Evolutionary conservation across 2,329 filamentous ascomycete genomes (phyloP).

Genomic region (Plenodomus tracheiphilus): DNA sequence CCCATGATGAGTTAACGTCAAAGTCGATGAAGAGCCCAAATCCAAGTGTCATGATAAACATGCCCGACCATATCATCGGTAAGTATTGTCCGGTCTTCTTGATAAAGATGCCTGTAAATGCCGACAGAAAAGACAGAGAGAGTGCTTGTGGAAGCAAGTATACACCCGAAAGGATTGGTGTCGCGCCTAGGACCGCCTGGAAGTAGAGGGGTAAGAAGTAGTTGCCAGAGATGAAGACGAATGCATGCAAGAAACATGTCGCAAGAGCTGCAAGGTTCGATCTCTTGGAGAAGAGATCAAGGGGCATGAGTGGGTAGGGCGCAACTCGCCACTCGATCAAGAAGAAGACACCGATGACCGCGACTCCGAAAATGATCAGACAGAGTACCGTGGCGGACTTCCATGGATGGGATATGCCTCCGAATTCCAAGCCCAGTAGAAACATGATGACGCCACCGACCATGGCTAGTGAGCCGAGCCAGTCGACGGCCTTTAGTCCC

Average conservation of each 20-base stretch:
- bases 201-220: constrained; percentile 89
- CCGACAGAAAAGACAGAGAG: constrained; percentile 66
- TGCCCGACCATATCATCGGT: constrained; percentile 43
- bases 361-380: constrained; percentile 72
- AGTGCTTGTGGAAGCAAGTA: constrained; percentile 74
- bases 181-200: constrained; percentile 71
- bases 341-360: constrained; percentile 68
- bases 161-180: constrained; percentile 72
- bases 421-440: constrained; percentile 82
- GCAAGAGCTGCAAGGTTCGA: constrained; percentile 69
- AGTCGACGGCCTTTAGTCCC: constrained; percentile 68
- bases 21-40: constrained; percentile 46
- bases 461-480: constrained; percentile 67
- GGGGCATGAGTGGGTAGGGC: constrained; percentile 76
- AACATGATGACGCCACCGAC: constrained; percentile 83
- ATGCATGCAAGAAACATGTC: constrained; percentile 72
- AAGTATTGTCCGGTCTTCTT: constrained; percentile 52
- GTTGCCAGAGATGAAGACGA: constrained; percentile 74
- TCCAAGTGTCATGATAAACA: constrained; percentile 43
- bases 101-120: constrained; percentile 57
- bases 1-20: constrained; percentile 36
- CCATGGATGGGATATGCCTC: constrained; percentile 76
- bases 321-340: constrained; percentile 74
- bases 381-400: constrained; percentile 73
- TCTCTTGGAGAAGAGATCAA: constrained; percentile 67